Percentiles rank a stretch among this genome's conserved stretches.
These are phyloP conservation scores for Pleomassaria siparia DNA, from an alignment of 2,329 filamentous ascomycete species.

Conservation along the genomic window DNA sequence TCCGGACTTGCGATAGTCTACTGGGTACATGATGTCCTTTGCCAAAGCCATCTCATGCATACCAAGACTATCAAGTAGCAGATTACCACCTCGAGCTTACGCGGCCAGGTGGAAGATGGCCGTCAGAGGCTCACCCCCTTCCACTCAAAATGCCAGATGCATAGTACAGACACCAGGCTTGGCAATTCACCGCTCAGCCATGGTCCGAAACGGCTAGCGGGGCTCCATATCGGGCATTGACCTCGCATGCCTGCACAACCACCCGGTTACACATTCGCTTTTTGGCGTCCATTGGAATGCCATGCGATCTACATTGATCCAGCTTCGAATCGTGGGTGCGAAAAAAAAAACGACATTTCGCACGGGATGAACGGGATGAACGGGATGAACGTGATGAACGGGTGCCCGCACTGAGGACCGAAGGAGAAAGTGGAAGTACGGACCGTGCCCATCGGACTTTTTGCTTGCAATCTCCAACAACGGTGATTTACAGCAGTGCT, in stretches of 20 bases:
- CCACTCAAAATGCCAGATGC: conserved; percentile 1
- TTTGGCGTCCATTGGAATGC: background rate
- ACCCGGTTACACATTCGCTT: background rate
- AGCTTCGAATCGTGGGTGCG: background rate
- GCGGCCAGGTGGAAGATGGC: conserved; percentile 18
- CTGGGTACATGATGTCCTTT: background rate
- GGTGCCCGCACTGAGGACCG: conserved; percentile 16
- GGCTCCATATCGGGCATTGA: conserved; percentile 9
- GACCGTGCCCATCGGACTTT: conserved; percentile 23
- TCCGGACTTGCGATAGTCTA: conserved; percentile 2
- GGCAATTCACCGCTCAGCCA: conserved; percentile 6
- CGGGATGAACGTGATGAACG: background rate
- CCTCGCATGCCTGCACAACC: conserved; percentile 10
- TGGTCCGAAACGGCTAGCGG: conserved; percentile 4
- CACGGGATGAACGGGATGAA: background rate
- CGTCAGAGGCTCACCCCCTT: background rate
- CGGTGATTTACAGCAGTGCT: background rate
- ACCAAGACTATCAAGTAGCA: conserved; percentile 23
- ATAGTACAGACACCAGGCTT: background rate
- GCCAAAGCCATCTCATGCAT: conserved; percentile 1
- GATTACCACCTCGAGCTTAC: conserved; percentile 29
- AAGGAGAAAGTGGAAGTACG: conserved; percentile 4
- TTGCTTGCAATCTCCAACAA: conserved; percentile 2
- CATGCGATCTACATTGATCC: background rate
- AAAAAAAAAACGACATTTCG: background rate